Conservation (phyloP, 192 early-diverging fungal genomes). For the Entophlyctis luteolus region DNA sequence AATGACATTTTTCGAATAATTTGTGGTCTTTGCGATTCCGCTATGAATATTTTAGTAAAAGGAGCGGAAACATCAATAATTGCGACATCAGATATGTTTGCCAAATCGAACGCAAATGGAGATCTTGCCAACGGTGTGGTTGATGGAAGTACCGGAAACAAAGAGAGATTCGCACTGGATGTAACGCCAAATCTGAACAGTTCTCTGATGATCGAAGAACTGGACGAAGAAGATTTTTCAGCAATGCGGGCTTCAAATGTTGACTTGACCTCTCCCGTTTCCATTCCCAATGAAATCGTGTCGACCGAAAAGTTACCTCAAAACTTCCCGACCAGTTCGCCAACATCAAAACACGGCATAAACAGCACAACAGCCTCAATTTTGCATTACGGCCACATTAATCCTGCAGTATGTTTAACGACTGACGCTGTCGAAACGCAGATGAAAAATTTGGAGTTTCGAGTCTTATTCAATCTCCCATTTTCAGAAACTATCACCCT, state of each 20-base stretch:
- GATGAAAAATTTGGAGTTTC: slow-evolving; percentile 49
- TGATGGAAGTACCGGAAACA: slow-evolving; percentile 30
- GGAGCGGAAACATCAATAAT: slow-evolving; percentile 53
- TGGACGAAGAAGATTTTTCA: slow-evolving; percentile 52
- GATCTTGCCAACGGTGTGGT: slow-evolving; percentile 44
- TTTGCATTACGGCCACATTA: slow-evolving; percentile 39
- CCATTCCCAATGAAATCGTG: not conserved
- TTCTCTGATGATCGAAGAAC: slow-evolving; percentile 12
- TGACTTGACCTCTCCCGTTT: not conserved
- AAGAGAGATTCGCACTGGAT: slow-evolving; percentile 8
- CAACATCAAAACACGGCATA: slow-evolving; percentile 2
- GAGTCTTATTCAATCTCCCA: slow-evolving; percentile 44
- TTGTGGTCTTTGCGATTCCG: slow-evolving; percentile 41
- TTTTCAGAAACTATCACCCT: slow-evolving; percentile 41
- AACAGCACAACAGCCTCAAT: slow-evolving; percentile 8
- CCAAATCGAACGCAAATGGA: slow-evolving; percentile 52
- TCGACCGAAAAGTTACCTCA: not conserved
- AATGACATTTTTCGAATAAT: slow-evolving; percentile 50
- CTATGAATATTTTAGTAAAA: slow-evolving; percentile 57
- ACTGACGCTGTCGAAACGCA: slow-evolving; percentile 33
- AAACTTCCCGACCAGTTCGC: not conserved
- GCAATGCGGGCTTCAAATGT: slow-evolving; percentile 20
- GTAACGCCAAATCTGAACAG: not conserved
- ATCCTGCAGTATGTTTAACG: slow-evolving; percentile 31
- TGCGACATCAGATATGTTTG: slow-evolving; percentile 52